Evolutionary conservation across 179 eudicot genomes (phyloP), one percentile per base, ranked within the genome.

Genomic region (Actinidia arguta): DNA sequence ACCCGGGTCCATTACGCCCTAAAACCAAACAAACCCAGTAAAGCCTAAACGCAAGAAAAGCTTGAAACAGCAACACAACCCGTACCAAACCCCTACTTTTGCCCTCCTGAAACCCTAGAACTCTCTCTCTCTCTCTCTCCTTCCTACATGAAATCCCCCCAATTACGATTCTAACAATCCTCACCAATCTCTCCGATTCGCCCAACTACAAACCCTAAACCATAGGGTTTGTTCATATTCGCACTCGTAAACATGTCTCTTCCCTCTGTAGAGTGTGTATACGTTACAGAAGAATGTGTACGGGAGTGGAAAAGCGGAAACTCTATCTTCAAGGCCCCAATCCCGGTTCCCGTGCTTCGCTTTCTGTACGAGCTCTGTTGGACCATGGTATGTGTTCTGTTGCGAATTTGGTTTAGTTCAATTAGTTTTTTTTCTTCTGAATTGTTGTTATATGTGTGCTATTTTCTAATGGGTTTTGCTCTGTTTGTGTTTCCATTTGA

Each of bases 311-410:
- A 89, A 64, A 89, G 79, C 64, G 93, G 91, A 76, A 92, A 92
- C 89, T 84, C 93, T 61, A 82, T 78, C 81, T 91, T 92, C 83
- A 95, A 87, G 81, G 80, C 83, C 44, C 88, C 94, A 4, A 74
- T 83, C 5, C 91, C 92, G 6, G 94, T 89, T 16, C 88, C 93
- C 0, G 78, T 80, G 67, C 93, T 94, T 66, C 98, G 99, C 20
- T 97, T 91, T 83, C 90, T 94, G 67, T 95, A 86, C 58, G 98
- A 97, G 85, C 99, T 97, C 42, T 92, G 90, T 64, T 92, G 87
- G 88, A 79, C 90, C 22, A 76, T 93, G 92, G 99, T 96, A 70
- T 36, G 62, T 24, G 64, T n/a, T 50, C 25, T 12, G 2, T 8
- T 6, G 52, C 24, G 8, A 46, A 18, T 2, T 62, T 42, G 39